Evolutionary conservation across 768 basidiomycete genomes (phyloP).

Genomic region (Trametes cubensis): DNA sequence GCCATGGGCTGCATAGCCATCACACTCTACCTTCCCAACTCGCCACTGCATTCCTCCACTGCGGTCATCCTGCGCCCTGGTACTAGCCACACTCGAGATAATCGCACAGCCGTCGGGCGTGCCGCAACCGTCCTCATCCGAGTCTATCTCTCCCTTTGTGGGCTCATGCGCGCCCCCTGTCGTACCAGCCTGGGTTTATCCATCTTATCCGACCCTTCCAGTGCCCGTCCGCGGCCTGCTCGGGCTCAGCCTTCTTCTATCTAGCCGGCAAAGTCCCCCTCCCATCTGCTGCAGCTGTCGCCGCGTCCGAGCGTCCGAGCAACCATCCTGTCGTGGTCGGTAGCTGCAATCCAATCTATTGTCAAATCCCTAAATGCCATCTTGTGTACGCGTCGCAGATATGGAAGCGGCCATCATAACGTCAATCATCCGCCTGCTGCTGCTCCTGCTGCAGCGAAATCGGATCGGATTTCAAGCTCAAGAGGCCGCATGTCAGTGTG

Average conservation of each 20-base stretch:
- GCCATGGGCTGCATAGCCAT: neutral
- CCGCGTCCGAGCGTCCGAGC: neutral
- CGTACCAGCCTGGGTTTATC: neutral
- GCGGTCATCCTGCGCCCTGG: neutral
- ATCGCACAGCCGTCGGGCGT: neutral
- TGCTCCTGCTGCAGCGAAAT: too few relatives aligned
- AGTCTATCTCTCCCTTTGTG: neutral
- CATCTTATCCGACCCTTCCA: neutral
- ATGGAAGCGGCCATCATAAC: too few relatives aligned
- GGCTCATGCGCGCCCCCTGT: slow-evolving; percentile 1
- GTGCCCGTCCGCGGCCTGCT: neutral
- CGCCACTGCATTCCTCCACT: neutral
- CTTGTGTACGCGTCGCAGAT: too few relatives aligned
- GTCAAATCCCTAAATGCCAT: neutral
- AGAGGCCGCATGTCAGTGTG: too few relatives aligned
- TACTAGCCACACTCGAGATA: neutral
- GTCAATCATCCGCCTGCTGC: too few relatives aligned
- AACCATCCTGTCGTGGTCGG: too few relatives aligned
- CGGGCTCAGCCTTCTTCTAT: neutral
- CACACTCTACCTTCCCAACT: neutral
- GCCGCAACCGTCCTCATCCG: too few relatives aligned
- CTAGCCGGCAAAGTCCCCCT: neutral
- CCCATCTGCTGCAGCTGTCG: neutral
- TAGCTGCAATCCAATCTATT: too few relatives aligned
- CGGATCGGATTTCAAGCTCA: too few relatives aligned